phyloP scores from a whole-genome alignment of 2,329 filamentous ascomycete genomes.

The Trichoderma arundinaceum region DNA sequence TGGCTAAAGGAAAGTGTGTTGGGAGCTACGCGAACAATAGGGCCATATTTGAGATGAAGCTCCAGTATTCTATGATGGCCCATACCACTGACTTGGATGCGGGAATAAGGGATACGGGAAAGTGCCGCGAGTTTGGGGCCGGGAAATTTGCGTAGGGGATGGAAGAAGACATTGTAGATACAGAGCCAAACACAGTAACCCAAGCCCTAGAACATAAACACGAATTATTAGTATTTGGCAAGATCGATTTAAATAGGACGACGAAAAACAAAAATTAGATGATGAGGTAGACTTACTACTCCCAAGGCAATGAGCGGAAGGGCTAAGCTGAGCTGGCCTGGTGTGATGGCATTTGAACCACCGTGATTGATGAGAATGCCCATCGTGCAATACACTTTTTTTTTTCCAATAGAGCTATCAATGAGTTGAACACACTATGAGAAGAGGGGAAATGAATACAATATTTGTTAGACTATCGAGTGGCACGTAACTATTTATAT shows the following conservation, averaged over 20 bases:
- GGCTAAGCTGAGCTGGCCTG: not conserved
- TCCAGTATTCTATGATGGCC: not conserved
- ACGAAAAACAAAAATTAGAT: too few species aligned
- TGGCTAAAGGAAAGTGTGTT: constrained; percentile 20
- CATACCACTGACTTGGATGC: not conserved
- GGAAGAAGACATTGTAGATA: constrained; percentile 28
- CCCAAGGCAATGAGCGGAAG: not conserved
- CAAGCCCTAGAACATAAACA: constrained; percentile 20
- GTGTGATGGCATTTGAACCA: not conserved
- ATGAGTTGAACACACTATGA: not conserved
- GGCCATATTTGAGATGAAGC: constrained; percentile 28
- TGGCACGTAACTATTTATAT: not conserved
- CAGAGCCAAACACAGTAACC: constrained; percentile 15
- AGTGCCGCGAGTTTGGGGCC: constrained; percentile 19
- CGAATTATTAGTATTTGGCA: not conserved
- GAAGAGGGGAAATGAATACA: not conserved
- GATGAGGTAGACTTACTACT: not conserved
- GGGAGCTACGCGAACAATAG: constrained; percentile 24
- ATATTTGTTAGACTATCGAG: not conserved
- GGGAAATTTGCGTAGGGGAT: constrained; percentile 28
- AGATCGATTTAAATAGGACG: too few species aligned
- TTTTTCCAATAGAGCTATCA: not conserved
- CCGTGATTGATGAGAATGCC: constrained; percentile 1
- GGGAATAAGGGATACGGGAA: constrained; percentile 8
- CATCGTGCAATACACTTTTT: constrained; percentile 1